Evolutionary conservation across 768 basidiomycete species (phyloP), one percentile per base, ranked within the genome.

Genomic region (Pluteus cervinus): DNA sequence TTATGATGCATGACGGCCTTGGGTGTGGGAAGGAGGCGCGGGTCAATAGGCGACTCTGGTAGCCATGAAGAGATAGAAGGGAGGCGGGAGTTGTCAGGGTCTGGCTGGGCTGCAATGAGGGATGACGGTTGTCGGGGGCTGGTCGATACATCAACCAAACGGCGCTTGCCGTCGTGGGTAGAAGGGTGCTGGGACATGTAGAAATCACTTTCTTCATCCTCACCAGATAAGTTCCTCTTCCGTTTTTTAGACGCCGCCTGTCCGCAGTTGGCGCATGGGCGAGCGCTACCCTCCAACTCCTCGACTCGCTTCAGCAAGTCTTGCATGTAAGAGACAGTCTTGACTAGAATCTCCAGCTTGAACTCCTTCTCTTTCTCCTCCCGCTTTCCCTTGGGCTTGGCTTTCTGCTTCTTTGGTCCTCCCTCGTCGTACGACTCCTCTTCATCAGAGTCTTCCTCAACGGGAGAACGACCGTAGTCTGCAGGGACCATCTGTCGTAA

Each of bases 311-410:
- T 59, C 3, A 85, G 62, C 29, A 92, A 68, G 41, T 83, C 77
- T 58, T 82, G 71, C 60, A 92, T 72, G 59, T 80, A 88, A 1
- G 75, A 57, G 9, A 93, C 89, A 0, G 89, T 88, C 50, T 86
- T 66, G 44, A 88, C 79, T 35, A 93, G 74, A 32, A 92, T 85
- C 62, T 93, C 91, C 17, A 94, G 70, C 62, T 93, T 94, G 69
- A 91, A 93, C 60, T 93, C 89, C 53, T 86, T 86, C 49, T 83
- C 86, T 56, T 75, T 75, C 43, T 72, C 68, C 41, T 69, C 65
- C 37, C 68, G 66, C 50, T 76, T 80, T 4, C 69, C 60, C n/a
- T n/a, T n/a, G n/a, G n/a, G n/a, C n/a, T n/a, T n/a, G 11, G 58
- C 50, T 0, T 49, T 52, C 45, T 63, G 63, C 21, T 50, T 47